A percentile compares a stretch with the other conserved stretches of the same genome.
These are phyloP conservation scores for Beta corolliflora DNA, from an alignment of 179 eudicot species.

Conservation along the genomic window DNA sequence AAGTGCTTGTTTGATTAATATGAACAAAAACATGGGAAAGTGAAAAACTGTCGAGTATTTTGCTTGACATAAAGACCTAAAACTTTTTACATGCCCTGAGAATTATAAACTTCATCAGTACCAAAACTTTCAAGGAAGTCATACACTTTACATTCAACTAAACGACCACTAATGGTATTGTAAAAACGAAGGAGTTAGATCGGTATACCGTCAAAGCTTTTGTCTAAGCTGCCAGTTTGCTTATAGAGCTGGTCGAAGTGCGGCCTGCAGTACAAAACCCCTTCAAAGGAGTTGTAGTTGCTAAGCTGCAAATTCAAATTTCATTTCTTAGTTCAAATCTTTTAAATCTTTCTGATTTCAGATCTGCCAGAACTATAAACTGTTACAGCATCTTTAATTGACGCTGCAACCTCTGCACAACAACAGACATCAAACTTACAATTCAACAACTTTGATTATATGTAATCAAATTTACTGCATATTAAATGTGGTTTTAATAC, in stretches of 20 bases:
- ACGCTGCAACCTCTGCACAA: not conserved
- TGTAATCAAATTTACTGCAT: too few relatives aligned
- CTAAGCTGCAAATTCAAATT: slow-evolving; percentile 68
- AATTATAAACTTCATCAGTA: too few relatives aligned
- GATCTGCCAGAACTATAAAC: not conserved
- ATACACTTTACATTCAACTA: too few relatives aligned
- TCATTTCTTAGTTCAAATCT: not conserved
- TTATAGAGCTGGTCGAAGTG: slow-evolving; percentile 97
- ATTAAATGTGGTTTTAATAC: too few relatives aligned
- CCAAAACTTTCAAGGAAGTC: too few relatives aligned
- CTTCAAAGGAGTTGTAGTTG: slow-evolving; percentile 97
- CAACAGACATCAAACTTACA: not conserved
- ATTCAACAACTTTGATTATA: too few relatives aligned
- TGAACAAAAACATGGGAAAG: too few relatives aligned
- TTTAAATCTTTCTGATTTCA: not conserved
- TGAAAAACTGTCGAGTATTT: too few relatives aligned
- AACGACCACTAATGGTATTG: too few relatives aligned
- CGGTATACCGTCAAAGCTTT: slow-evolving; percentile 82
- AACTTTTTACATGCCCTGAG: too few relatives aligned
- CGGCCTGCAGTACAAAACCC: slow-evolving; percentile 95
- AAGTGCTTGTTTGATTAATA: not conserved
- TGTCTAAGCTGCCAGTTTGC: slow-evolving; percentile 90
- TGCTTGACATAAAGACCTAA: too few relatives aligned
- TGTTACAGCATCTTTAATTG: not conserved
- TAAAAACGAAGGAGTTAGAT: not conserved